Base-by-base conservation (phyloP, 192 early-diverging fungal genomes). In the Podila clonocystis region DNA sequence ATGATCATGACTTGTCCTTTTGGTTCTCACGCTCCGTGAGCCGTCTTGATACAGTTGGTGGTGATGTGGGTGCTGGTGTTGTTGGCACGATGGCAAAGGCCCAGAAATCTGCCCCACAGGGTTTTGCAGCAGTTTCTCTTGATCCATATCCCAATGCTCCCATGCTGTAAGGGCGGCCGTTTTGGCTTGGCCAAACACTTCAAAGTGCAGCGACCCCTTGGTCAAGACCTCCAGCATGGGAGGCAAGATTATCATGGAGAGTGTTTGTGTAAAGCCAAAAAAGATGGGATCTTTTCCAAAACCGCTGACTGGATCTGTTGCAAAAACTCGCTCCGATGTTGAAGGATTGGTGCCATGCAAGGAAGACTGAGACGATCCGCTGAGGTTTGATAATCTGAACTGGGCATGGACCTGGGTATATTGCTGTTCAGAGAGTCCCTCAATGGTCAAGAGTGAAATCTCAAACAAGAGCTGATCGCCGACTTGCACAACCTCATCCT, bases 351-450 rank as follows among this genome's bases (percentile, higher is more conserved):
- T 52, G 62, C 19, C n/a, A 45, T 26, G 5, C 31, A 28, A 49
- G 36, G 24, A 22, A 36, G 49, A n/a, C 15, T 5, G 45, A 33
- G 30, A 28, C 58, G 65, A 67, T 36, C 78, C 87, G n/a, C 83
- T 86, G 65, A 93, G 88, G 4, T 89, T 87, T 2, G 88, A 90
- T 9, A 89, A 69, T 59, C 88, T 82, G 75, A 93, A 94, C 65
- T 94, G 93, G 33, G 87, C 85, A 59, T 94, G 93, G 31, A 94
- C 85, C 62, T 94, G 87, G n/a, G 86, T 88, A 73, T 80, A 94
- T 74, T 89, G 84, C 33, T 78, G 65, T 75, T 93, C 92, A 45
- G 68, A 82, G 19, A 94, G 73, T 2, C 91, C 91, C n/a, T 75
- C 85, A 2, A 93, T 50, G 34, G 89, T 85, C n/a, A 90, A 26